Percentiles rank a stretch among this genome's conserved stretches.
These are phyloP conservation scores for Vigna reflexopilosa DNA, from an alignment of 306 rosid genomes.

Conservation along the genomic window DNA sequence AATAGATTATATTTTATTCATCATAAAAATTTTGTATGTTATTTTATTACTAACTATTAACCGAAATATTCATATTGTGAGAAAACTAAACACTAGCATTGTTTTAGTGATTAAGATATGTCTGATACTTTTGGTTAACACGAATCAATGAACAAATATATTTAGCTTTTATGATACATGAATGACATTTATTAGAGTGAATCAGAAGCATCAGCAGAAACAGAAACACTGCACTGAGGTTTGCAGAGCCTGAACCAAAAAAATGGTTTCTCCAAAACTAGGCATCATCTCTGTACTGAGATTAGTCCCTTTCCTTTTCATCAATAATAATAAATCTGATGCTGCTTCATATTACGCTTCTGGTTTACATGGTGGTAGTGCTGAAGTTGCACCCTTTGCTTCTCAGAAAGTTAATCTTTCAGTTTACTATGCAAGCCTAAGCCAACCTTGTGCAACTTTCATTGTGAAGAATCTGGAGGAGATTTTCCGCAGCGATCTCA, in stretches of 20 bases:
- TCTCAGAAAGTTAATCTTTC: conserved; percentile 58
- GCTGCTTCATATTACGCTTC: conserved; percentile 34
- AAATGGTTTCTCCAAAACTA: conserved; percentile 40
- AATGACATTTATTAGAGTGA: conserved; percentile 19
- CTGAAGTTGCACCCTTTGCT: conserved; percentile 7
- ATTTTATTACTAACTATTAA: not conserved
- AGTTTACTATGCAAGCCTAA: conserved; percentile 57
- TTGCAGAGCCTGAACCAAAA: conserved; percentile 20
- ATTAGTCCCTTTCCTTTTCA: conserved; percentile 34
- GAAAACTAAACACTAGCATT: not conserved
- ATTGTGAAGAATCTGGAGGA: conserved; percentile 49
- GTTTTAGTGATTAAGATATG: too few relatives aligned
- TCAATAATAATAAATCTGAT: conserved; percentile 18
- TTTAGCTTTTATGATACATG: not conserved
- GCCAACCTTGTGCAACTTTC: conserved; percentile 52
- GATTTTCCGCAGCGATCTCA: conserved; percentile 54
- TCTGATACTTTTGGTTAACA: too few relatives aligned
- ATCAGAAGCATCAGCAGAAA: not conserved
- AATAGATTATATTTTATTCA: too few relatives aligned
- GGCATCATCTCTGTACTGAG: conserved; percentile 24
- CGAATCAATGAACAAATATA: not conserved
- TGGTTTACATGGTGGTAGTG: conserved; percentile 14
- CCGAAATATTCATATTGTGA: not conserved
- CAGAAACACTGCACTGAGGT: not conserved
- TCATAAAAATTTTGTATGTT: not conserved